Evolutionary conservation across 768 basidiomycete genomes (phyloP), one percentile per base, ranked within the genome.

Genomic region (Nevesoporus exiguus): DNA sequence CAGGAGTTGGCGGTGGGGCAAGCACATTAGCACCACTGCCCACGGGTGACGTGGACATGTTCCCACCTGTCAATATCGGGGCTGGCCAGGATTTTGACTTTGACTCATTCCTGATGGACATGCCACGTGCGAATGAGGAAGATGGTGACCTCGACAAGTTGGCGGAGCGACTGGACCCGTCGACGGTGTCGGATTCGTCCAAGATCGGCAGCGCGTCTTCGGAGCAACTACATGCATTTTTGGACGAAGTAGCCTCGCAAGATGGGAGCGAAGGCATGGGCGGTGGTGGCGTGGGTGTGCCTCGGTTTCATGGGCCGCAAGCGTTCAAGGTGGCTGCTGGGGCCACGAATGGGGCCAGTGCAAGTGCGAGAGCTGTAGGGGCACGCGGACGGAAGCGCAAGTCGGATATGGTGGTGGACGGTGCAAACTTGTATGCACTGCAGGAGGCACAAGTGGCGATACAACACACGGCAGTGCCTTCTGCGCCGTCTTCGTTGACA

Each of bases 241-340:
- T 78, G 49, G 76, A 77, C 50, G 77, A 75, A 53, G 75, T 75
- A 7, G 67, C 60, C 14, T 73, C 73, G 17, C 73, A 71, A 15
- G 65, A 70, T 24, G 62, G 69, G 49, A 47, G 31, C 10, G 65
- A 57, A n/a, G n/a, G n/a, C n/a, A n/a, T n/a, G n/a, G n/a, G n/a
- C n/a, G 43, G 51, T 13, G 34, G 25, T 0, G 46, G 57, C 6
- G 52, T 9, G 4, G 40, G 48, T 8, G 24, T 56, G 24, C 36
- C 49, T 4, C 49, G 10, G n/a, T 5, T 49, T 14, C 54, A 21
- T 25, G 55, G 34, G 21, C 2, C 34, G 17, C 60, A 30, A 0
- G 24, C 27, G 17, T 64, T 66, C 55, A 52, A 52, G 31, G n/a
- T 19, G 6, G 5, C n/a, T 4, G 11, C 7, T 6, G 51, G 58